Evolutionary conservation across 1,284 basidiomycete species (phyloP).

Genomic region (Cryptococcus sp.): DNA sequence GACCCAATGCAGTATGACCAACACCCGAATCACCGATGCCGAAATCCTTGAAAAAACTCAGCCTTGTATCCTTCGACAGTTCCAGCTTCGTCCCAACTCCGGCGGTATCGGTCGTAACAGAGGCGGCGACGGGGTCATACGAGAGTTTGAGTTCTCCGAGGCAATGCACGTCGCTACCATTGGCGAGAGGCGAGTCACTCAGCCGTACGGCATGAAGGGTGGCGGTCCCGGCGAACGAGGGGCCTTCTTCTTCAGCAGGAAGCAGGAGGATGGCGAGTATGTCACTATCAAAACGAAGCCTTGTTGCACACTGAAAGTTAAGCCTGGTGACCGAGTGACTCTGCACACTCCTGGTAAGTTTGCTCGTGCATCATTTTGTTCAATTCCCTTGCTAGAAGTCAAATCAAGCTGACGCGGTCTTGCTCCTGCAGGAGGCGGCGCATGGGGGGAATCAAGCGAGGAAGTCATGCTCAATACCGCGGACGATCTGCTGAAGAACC

Average conservation of each 20-base stretch:
- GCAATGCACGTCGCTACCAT: constrained; percentile 82
- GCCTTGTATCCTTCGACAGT: constrained; percentile 80
- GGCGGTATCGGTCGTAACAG: constrained; percentile 75
- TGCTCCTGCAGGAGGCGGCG: no score
- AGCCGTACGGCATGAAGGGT: constrained; percentile 88
- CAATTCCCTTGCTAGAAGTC: no score
- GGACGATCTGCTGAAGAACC: no score
- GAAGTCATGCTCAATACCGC: no score
- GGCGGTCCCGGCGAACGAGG: constrained; percentile 76
- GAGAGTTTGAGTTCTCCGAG: constrained; percentile 83
- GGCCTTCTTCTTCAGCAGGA: constrained; percentile 77
- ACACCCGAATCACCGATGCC: constrained; percentile 71
- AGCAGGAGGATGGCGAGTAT: constrained; percentile 6
- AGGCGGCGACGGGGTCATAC: constrained; percentile 84
- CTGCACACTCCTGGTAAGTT: constrained; percentile 4
- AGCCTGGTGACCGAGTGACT: constrained; percentile 7
- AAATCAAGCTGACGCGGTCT: no score
- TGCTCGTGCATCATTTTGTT: no score
- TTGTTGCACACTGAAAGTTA: constrained; percentile 1
- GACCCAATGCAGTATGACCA: constrained; percentile 65
- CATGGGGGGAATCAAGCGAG: no score
- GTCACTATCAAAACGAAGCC: constrained; percentile 21
- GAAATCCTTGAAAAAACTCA: constrained; percentile 57
- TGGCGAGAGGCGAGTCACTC: constrained; percentile 74
- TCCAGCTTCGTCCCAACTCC: constrained; percentile 73